Evolutionary conservation across 2,329 filamentous ascomycete species (phyloP), one percentile per base, ranked within the genome.

Genomic region (Fusarium brachygibbosum): DNA sequence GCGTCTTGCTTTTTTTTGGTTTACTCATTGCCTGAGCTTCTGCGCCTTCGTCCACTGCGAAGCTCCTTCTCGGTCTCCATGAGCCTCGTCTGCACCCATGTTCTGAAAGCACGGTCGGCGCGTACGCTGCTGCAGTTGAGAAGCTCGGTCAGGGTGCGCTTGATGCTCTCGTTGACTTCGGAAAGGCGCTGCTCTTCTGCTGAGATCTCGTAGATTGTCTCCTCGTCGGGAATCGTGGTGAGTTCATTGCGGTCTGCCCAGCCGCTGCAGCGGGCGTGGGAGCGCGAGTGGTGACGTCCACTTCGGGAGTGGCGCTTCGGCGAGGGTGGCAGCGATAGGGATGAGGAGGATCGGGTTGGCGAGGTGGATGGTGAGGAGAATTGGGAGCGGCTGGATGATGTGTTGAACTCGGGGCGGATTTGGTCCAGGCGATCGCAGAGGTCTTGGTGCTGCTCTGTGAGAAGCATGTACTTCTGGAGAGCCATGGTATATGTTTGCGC

Each of bases 31-130:
- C 75, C 72, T 25, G 76, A 77, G 75, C 83, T 84, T 49, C 84
- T 80, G 65, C 85, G 78, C 69, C 86, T 80, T 50, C 86, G 80
- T 35, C 85, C 84, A 11, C 82, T 84, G 32, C 86, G 83, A 57
- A 89, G 77, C 70, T 89, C 86, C 72, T 85, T 84, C 73, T 89
- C 87, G 21, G 87, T 88, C 70, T 88, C 86, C 84, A 90, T 84
- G 28, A 90, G 79, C 16, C 86, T 80, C 21, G 83, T 82, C 76
- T 89, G 87, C 34, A 89, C 85, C 84, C 86, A 89, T 63, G 82
- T 86, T 48, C 87, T 85, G 74, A 87, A 84, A 2, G 81, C 79
- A 29, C 79, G 77, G 63, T 88, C 85, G 45, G 76, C 77, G 41
- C 86, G 84, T 17, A 88, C 85, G 37, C 82, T 79, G 25, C 86